Evolutionary conservation across 805 yeast genomes (phyloP).

Genomic region (Debaryomyces castellii): DNA sequence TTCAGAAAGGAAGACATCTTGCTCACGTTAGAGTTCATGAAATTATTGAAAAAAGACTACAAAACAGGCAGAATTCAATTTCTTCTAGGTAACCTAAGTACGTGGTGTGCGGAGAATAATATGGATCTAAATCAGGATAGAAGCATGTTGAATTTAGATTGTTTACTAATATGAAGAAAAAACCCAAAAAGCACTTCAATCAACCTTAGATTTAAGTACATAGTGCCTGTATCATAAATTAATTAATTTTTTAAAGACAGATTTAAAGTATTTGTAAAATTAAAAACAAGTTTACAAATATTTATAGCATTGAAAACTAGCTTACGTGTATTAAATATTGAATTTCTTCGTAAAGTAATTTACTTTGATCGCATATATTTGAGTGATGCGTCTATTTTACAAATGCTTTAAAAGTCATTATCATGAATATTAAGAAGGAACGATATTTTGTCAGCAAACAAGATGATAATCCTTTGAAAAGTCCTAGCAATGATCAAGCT

Average conservation of each 20-base stretch:
- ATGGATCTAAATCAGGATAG: constrained; percentile 25
- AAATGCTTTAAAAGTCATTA: neutral
- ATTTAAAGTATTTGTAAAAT: too few species aligned
- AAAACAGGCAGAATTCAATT: constrained; percentile 12
- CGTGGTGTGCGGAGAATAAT: constrained; percentile 29
- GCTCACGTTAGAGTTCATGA: constrained; percentile 58
- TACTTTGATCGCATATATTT: neutral
- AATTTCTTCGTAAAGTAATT: too few species aligned
- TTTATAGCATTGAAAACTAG: too few species aligned
- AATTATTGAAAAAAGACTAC: constrained; percentile 14
- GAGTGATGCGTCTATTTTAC: neutral
- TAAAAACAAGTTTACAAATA: too few species aligned
- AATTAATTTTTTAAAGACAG: too few species aligned
- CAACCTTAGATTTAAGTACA: neutral
- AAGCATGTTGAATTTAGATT: constrained; percentile 28
- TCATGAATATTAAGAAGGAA: constrained; percentile 2
- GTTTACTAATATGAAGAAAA: constrained; percentile 20
- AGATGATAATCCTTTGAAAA: neutral
- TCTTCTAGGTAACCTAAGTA: constrained; percentile 18
- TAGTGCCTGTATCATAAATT: neutral
- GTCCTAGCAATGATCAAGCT: neutral
- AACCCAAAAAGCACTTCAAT: neutral
- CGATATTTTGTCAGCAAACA: neutral
- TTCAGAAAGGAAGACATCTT: constrained; percentile 63
- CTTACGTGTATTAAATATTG: too few species aligned